Conservation (phyloP, 495 filamentous ascomycete genomes). For the Aspergillus biplanus region DNA sequence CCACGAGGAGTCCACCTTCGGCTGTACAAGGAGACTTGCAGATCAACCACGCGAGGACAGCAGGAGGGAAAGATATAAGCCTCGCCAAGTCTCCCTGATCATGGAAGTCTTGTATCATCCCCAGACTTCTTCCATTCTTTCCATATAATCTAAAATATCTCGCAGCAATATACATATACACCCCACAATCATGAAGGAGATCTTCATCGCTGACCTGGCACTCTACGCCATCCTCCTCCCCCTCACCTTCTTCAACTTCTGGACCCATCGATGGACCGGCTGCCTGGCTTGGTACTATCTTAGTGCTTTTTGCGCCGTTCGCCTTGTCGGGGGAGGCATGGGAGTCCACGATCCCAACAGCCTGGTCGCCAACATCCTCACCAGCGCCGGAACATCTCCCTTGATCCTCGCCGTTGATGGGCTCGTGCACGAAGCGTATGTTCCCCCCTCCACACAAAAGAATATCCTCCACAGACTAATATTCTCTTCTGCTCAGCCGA, state of each 20-base stretch:
- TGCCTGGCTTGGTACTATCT: neutral
- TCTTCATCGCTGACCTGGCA: neutral
- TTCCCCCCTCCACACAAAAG: neutral
- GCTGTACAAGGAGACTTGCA: no score
- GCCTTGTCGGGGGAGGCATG: neutral
- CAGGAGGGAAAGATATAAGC: no score
- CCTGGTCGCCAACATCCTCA: neutral
- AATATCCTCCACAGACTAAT: no score
- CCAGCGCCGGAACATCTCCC: neutral
- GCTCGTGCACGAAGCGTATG: neutral
- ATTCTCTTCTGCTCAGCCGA: no score
- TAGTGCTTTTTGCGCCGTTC: neutral
- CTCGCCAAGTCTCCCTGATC: no score
- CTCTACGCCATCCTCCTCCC: neutral
- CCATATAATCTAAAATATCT: no score
- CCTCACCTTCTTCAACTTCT: neutral
- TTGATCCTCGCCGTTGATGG: neutral
- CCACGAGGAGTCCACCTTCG: no score
- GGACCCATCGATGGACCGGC: neutral
- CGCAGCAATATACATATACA: no score
- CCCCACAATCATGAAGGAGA: no score
- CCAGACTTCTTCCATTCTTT: no score
- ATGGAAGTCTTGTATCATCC: no score
- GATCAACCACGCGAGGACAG: no score
- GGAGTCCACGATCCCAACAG: neutral